Conservation (phyloP, 148 eudicot genomes). For the Rhododendron molle region DNA sequence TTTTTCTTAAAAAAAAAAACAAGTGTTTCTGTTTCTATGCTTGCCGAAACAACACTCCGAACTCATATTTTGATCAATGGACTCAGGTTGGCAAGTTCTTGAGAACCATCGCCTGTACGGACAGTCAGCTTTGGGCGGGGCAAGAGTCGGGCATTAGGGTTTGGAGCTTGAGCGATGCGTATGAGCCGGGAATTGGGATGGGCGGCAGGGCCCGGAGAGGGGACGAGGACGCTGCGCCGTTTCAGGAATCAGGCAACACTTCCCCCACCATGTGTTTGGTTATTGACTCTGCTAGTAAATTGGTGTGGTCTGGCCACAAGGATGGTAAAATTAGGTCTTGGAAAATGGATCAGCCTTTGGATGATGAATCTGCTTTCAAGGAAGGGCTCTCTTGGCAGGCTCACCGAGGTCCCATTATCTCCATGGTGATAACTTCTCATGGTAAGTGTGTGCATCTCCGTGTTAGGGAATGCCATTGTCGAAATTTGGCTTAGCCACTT, state of each 20-base stretch:
- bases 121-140: slow-evolving; percentile 87
- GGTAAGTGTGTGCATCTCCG: slow-evolving; percentile 36
- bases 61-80: neutral
- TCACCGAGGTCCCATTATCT: slow-evolving; percentile 77
- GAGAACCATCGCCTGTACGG: slow-evolving; percentile 78
- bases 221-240: slow-evolving; percentile 92
- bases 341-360: slow-evolving; percentile 72
- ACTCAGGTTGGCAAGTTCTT: slow-evolving; percentile 56
- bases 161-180: slow-evolving; percentile 64
- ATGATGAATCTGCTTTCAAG: slow-evolving; percentile 38
- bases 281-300: slow-evolving; percentile 63
- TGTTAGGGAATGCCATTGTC: neutral
- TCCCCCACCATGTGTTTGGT: slow-evolving; percentile 67
- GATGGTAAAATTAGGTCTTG: slow-evolving; percentile 94
- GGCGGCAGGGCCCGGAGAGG: slow-evolving; percentile 73
- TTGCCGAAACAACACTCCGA: neutral
- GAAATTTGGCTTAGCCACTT: neutral
- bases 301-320: slow-evolving; percentile 95
- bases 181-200: slow-evolving; percentile 59
- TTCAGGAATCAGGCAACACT: slow-evolving; percentile 60
- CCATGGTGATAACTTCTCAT: slow-evolving; percentile 62
- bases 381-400: slow-evolving; percentile 88
- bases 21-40: neutral
- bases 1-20: neutral
- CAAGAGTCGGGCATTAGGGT: slow-evolving; percentile 86